Conservation (phyloP, 164 flowering plant genomes). For the Liriodendron chinense region DNA sequence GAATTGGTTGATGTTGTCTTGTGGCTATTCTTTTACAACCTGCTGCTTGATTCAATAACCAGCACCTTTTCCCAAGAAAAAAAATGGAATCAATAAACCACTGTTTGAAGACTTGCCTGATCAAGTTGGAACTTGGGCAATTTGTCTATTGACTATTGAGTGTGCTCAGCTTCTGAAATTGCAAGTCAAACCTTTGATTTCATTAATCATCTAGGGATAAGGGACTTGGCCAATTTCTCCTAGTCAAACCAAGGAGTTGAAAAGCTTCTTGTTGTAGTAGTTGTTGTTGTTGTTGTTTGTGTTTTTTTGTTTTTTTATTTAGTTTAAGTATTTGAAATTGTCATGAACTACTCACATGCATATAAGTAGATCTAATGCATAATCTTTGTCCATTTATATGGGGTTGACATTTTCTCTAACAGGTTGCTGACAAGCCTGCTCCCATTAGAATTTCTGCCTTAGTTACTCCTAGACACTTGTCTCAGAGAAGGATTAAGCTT, state of each 20-base stretch:
- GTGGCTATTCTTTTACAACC: neutral
- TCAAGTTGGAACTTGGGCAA: neutral
- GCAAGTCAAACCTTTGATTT: no score
- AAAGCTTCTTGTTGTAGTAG: neutral
- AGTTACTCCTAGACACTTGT: slow-evolving; percentile 78
- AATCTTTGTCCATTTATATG: neutral
- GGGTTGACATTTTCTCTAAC: slow-evolving; percentile 5
- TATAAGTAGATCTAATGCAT: neutral
- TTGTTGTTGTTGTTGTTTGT: neutral
- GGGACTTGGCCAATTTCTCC: no score
- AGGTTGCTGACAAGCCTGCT: slow-evolving; percentile 85
- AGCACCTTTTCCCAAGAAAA: no score
- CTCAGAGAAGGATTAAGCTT: slow-evolving; percentile 75
- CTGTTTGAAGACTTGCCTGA: neutral
- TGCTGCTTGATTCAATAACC: no score
- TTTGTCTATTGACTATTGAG: neutral
- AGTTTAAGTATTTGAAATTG: neutral
- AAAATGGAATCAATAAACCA: no score
- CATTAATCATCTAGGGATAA: no score
- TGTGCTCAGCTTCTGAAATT: no score
- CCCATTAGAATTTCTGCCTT: slow-evolving; percentile 81
- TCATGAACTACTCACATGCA: neutral
- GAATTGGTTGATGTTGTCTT: neutral
- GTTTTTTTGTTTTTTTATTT: neutral
- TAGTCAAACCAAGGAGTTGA: no score